Evolutionary conservation across 2,329 filamentous ascomycete species (phyloP).

Genomic region (Aspergillus fischeri): DNA sequence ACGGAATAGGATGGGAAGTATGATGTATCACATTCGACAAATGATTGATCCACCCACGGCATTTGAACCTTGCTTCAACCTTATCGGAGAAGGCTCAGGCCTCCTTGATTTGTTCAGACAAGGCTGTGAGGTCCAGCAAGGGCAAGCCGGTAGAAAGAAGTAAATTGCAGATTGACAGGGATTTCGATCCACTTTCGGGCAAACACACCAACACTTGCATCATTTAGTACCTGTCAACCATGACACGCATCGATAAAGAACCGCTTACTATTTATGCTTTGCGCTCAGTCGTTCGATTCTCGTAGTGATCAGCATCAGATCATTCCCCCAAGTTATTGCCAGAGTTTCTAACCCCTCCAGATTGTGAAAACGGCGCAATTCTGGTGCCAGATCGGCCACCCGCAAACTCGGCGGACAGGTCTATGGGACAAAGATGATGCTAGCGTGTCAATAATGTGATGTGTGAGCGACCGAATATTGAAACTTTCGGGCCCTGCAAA

Average conservation of each 20-base stretch:
- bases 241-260: neutral
- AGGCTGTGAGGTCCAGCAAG: neutral
- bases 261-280: neutral
- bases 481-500: neutral
- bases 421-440: neutral
- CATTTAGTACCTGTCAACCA: neutral
- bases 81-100: neutral
- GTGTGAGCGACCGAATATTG: neutral
- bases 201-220: neutral
- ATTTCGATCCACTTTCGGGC: neutral
- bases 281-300: neutral
- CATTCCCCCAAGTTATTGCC: neutral
- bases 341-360: neutral
- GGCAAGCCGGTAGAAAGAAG: neutral
- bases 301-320: neutral
- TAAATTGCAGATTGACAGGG: neutral
- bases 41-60: neutral
- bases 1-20: neutral
- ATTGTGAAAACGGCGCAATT: neutral
- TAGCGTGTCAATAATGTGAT: neutral
- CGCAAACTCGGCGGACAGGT: neutral
- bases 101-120: neutral
- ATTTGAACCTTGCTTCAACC: neutral
- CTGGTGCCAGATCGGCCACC: neutral
- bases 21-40: neutral